Base-by-base conservation (phyloP, 2,329 filamentous ascomycete species). In the Talaromyces sp. region DNA sequence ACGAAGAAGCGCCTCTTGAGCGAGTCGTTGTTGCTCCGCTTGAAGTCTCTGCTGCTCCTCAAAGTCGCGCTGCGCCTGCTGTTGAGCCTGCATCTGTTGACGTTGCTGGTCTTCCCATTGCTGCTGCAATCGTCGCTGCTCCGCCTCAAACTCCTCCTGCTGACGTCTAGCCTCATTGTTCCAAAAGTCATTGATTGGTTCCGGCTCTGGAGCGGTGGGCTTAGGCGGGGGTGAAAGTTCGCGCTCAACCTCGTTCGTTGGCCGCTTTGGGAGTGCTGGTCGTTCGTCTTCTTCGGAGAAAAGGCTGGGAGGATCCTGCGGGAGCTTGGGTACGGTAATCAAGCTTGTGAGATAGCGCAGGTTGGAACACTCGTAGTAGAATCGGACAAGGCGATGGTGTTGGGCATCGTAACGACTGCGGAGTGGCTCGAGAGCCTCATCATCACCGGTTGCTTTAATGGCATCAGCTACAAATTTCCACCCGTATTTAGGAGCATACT, bases 301-400 rank as follows among this genome's bases (percentile, higher is more conserved):
- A 45, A 98, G 83, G 72, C 92, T 98, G 0, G 95, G 95, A 0
- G 95, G 91, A 64, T 98, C 93, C 79, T 96, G 92, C 0, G 95
- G 93, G 60, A 99, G 85, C 77, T 97, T 98, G 0, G 95, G 95
- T 7, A 99, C 92, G 1, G 92, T 96, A 74, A 99, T 98, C 60
- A 99, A 83, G 73, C 93, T 97, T 14, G 95, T 99, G 58, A 99
- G 85, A 76, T 99, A 99, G 71, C 95, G 90, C 63, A 99, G 84
- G 77, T 98, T 99, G 11, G 95, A 97, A 79, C 95, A 99, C 80
- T 99, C 95, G 79, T 98, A 98, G 81, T 99, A 99, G 80, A 98
- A 99, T 74, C 96, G 95, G 75, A 97, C 91, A 16, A 99, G 86
- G 19, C 95, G 91, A 82, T 98, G 94, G 78, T 99, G 95, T 74